Evolutionary conservation across 2,329 filamentous ascomycete genomes (phyloP).

Genomic region (Aspergillus terreus): DNA sequence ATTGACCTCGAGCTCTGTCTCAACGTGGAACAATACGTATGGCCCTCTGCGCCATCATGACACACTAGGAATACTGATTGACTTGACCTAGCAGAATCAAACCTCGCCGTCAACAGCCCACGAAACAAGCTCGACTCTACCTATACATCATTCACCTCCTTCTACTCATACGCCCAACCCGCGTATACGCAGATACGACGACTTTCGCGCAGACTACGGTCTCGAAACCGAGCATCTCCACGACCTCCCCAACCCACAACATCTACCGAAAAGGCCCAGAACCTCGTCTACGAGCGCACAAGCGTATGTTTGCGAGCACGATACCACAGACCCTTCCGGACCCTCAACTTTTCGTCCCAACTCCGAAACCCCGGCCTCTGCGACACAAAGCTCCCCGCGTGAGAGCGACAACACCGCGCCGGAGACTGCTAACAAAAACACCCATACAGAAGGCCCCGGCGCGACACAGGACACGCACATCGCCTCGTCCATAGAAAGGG

Average conservation of each 20-base stretch:
- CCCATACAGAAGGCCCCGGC: no score
- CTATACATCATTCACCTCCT: not conserved
- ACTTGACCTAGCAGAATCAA: not conserved
- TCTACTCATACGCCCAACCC: not conserved
- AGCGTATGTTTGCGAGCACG: no score
- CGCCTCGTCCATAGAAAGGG: no score
- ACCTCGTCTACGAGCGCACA: not conserved
- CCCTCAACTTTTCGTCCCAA: not conserved
- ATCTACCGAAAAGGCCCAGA: not conserved
- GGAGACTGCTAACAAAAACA: no score
- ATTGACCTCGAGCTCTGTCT: slow-evolving; percentile 19
- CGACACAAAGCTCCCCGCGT: no score
- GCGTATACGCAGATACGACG: not conserved
- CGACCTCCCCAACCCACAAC: not conserved
- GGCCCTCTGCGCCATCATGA: not conserved
- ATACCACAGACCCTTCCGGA: not conserved
- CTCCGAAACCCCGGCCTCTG: no score
- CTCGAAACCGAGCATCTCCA: not conserved
- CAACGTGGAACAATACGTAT: slow-evolving; percentile 12
- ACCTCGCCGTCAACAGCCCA: not conserved
- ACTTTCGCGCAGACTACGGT: not conserved
- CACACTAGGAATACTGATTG: no score
- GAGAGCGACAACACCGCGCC: no score
- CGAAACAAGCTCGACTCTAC: not conserved
- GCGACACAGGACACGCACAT: no score